These are phyloP conservation scores for Paecilomyces fulvus DNA, from an alignment of 2,329 filamentous ascomycete genomes.

Conservation along the genomic window DNA sequence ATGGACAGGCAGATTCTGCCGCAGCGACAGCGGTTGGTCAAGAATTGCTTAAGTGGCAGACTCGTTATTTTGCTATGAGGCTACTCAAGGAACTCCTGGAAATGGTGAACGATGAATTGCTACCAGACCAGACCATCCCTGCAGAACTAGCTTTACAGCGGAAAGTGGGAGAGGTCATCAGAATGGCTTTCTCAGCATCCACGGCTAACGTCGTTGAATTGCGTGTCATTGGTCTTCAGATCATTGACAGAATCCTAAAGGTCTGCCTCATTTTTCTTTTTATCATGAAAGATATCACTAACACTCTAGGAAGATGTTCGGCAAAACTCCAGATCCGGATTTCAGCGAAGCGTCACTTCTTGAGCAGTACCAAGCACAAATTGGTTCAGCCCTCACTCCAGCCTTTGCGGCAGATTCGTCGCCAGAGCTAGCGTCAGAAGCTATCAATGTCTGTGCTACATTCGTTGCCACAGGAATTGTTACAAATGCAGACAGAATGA, in stretches of 20 bases:
- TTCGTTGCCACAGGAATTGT: constrained; percentile 98
- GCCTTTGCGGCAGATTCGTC: constrained; percentile 95
- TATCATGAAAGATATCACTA: background rate
- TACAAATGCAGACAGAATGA: constrained; percentile 97
- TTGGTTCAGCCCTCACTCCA: constrained; percentile 89
- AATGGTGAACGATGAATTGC: constrained; percentile 68
- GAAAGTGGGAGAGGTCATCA: constrained; percentile 82
- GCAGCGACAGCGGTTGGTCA: constrained; percentile 54
- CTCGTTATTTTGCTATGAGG: constrained; percentile 85
- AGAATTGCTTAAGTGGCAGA: constrained; percentile 90
- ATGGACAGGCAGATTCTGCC: constrained; percentile 48
- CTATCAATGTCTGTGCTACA: constrained; percentile 94
- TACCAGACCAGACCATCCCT: constrained; percentile 67
- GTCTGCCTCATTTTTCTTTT: constrained; percentile 19
- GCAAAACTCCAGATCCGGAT: constrained; percentile 88
- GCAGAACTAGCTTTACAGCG: constrained; percentile 73
- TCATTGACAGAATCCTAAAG: constrained; percentile 85
- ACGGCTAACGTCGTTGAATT: constrained; percentile 88
- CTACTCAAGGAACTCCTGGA: constrained; percentile 76
- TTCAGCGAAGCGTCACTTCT: constrained; percentile 95
- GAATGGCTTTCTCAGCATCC: constrained; percentile 94
- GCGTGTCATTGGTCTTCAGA: constrained; percentile 82
- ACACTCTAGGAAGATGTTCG: constrained; percentile 59
- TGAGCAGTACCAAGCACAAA: constrained; percentile 97
- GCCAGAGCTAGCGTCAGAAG: constrained; percentile 88